Base-by-base conservation (phyloP, 2,329 filamentous ascomycete genomes). In the Aspergillus brasiliensis region DNA sequence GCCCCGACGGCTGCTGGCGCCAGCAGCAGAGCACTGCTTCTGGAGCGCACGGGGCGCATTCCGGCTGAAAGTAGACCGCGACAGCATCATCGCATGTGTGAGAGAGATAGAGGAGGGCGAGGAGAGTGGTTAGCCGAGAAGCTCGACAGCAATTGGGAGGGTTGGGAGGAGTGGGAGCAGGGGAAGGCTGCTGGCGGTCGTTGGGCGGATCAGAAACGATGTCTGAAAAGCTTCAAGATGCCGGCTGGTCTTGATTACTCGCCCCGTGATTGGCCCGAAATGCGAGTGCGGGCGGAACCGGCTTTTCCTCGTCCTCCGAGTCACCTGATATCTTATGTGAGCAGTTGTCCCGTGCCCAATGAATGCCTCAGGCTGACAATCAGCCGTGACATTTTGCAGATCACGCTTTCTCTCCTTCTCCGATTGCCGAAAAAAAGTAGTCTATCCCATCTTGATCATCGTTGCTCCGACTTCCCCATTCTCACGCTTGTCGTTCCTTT, bases 81-180 rank as follows among this genome's bases (percentile, higher is more conserved):
- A 86, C 80, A 89, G 83, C 88, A 90, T 90, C 75, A 77, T 84
- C 78, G 75, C 74, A 81, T 86, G 75, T 76, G 82, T 80, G 80
- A 78, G 66, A 82, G 80, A 80, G 78, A 80, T 81, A 81, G 81
- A 79, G 80, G 65, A 64, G 67, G 68, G 66, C 69, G 64, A 68
- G 65, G 66, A 66, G 65, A 52, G 62, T 57, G 65, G 61, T 64
- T 69, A 71, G 67, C 70, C 78, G 74, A 74, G 73, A 73, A 74
- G 76, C 69, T 69, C 68, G 66, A 66, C 62, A 68, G 66, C 69
- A 75, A 76, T 75, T 73, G 73, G 60, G 62, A 65, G 60, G 65
- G 66, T 68, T 64, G 64, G 64, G 65, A 63, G 67, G 67, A 62
- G 63, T 62, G 67, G 62, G 65, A 64, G 69, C 65, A 65, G 65